Percentiles rank a stretch among this genome's conserved stretches.
These are phyloP conservation scores for Nemania sp. DNA, from an alignment of 2,329 filamentous ascomycete species.

Conservation along the genomic window DNA sequence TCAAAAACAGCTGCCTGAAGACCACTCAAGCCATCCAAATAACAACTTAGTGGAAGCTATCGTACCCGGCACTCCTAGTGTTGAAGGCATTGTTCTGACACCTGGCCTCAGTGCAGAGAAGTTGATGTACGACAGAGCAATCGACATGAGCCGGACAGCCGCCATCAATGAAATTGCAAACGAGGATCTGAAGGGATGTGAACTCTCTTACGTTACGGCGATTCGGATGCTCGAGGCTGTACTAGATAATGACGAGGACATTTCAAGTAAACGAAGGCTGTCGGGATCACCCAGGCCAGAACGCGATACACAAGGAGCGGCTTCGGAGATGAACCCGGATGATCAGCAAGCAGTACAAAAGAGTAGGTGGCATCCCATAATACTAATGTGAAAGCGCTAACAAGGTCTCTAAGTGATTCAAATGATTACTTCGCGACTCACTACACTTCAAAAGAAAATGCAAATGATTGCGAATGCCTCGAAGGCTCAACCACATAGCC, in stretches of 20 bases:
- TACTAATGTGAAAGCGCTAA: conserved; percentile 35
- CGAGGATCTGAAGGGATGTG: conserved; percentile 83
- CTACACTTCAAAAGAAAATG: conserved; percentile 62
- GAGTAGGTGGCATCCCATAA: conserved; percentile 55
- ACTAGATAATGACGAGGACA: conserved; percentile 76
- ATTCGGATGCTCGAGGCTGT: conserved; percentile 95
- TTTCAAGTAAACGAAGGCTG: conserved; percentile 45
- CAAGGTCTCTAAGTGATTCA: conserved; percentile 55
- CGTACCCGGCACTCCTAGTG: conserved; percentile 63
- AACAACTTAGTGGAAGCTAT: conserved; percentile 69
- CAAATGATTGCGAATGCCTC: conserved; percentile 63
- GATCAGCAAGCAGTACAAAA: conserved; percentile 74
- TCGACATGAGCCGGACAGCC: conserved; percentile 94
- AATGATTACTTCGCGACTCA: conserved; percentile 62
- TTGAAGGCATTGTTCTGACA: conserved; percentile 81
- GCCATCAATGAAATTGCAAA: conserved; percentile 96
- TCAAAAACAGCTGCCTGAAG: conserved; percentile 78
- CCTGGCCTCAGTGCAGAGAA: conserved; percentile 92
- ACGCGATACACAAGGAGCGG: conserved; percentile 48
- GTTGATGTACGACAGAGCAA: conserved; percentile 94
- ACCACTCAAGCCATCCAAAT: conserved; percentile 83
- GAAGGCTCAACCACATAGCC: conserved; percentile 50
- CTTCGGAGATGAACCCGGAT: conserved; percentile 63
- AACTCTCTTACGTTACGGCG: conserved; percentile 90
- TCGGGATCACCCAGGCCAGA: conserved; percentile 48